These are phyloP conservation scores for Posidonia australis DNA, from an alignment of 106 monocot species.

Conservation along the genomic window DNA sequence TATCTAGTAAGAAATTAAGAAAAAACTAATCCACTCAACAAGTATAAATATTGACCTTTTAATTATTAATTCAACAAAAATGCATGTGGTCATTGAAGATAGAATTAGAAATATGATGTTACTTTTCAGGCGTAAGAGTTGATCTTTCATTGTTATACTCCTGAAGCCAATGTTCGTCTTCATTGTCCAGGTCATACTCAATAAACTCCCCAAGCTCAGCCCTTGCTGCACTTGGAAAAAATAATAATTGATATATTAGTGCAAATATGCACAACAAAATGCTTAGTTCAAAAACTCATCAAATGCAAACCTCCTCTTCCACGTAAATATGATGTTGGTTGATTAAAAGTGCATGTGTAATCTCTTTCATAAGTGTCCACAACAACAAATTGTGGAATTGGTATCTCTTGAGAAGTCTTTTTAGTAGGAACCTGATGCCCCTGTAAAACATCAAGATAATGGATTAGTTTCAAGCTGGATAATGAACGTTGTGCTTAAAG, in stretches of 20 bases:
- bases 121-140: slow-evolving; percentile 80
- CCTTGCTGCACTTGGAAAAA: slow-evolving; percentile 47
- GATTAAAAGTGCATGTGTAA: slow-evolving; percentile 71
- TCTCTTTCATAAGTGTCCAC: slow-evolving; percentile 96
- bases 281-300: background rate
- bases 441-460: slow-evolving; percentile 13
- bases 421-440: slow-evolving; percentile 38
- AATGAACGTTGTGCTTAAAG: background rate
- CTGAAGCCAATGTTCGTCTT: slow-evolving; percentile 94
- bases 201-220: slow-evolving; percentile 92
- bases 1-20: no score
- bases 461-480: background rate
- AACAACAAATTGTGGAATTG: slow-evolving; percentile 69
- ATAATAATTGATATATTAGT: background rate
- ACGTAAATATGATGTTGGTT: slow-evolving; percentile 83
- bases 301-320: slow-evolving; percentile 77
- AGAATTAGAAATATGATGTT: slow-evolving; percentile 7
- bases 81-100: no score
- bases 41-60: no score
- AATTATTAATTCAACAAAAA: no score
- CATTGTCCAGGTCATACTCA: slow-evolving; percentile 95
- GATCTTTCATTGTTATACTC: slow-evolving; percentile 71
- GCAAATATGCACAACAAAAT: background rate
- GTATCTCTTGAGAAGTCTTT: slow-evolving; percentile 67
- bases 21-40: no score